Percentiles rank a stretch among this genome's conserved stretches.
phyloP scores from a whole-genome alignment of 352 stramenopile genomes.

The Aphanomyces cochlioides region DNA sequence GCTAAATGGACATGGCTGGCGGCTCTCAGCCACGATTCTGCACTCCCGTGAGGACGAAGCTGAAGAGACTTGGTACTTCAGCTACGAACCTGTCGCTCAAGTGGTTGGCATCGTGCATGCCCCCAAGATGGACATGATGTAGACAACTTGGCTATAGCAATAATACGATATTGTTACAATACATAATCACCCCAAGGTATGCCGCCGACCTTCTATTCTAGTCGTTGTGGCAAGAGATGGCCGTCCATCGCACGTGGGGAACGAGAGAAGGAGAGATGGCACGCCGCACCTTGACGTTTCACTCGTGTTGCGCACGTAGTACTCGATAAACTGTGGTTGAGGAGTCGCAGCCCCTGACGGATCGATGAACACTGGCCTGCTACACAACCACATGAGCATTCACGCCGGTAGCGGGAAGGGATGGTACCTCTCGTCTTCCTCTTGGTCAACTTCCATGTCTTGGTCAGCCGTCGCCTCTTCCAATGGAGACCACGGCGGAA shows the following conservation, averaged over 20 bases:
- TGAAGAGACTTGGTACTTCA: no score
- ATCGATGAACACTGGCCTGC: not conserved
- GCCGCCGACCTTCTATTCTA: constrained; percentile 10
- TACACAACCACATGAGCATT: not conserved
- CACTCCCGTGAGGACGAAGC: not conserved
- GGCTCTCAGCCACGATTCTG: not conserved
- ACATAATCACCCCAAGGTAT: constrained; percentile 7
- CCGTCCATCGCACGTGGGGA: not conserved
- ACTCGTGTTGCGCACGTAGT: not conserved
- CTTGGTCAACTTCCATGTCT: not conserved
- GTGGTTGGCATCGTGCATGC: no score
- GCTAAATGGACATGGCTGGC: not conserved
- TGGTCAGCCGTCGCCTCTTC: not conserved
- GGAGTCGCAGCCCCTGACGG: not conserved
- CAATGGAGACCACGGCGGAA: not conserved
- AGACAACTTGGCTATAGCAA: not conserved
- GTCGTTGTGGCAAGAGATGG: not conserved
- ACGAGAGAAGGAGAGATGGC: not conserved
- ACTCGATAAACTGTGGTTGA: not conserved
- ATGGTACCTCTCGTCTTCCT: not conserved
- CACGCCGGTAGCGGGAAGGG: not conserved
- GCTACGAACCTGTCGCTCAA: no score
- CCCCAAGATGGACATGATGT: no score
- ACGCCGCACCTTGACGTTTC: constrained; percentile 5
- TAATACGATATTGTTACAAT: constrained; percentile 1